A percentile compares a stretch with the other conserved stretches of the same genome.
phyloP scores from a whole-genome alignment of 2,329 filamentous ascomycete genomes.

The Aspergillus neotritici region DNA sequence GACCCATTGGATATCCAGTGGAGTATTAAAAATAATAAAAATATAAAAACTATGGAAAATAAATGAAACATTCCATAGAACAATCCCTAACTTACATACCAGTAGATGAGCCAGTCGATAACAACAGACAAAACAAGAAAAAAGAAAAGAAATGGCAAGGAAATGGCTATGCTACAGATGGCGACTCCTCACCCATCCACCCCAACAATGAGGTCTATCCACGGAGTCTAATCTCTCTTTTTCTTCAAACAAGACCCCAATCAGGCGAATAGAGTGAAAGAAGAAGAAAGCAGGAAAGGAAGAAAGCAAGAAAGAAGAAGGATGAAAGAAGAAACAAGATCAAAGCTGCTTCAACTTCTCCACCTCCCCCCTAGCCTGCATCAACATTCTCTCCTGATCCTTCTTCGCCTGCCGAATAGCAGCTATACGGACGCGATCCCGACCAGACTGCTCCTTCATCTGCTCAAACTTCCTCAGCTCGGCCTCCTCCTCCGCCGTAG shows the following conservation, averaged over 20 bases:
- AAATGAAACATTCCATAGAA: background rate
- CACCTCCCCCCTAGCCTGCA: slow-evolving; percentile 40
- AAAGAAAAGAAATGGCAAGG: slow-evolving; percentile 12
- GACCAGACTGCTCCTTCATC: slow-evolving; percentile 31
- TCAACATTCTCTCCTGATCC: slow-evolving; percentile 43
- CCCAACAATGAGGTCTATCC: slow-evolving; percentile 6
- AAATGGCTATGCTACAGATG: slow-evolving; percentile 21
- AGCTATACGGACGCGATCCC: slow-evolving; percentile 35
- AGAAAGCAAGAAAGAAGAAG: slow-evolving; percentile 2
- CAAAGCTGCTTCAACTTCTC: slow-evolving; percentile 36
- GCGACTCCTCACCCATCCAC: slow-evolving; percentile 9
- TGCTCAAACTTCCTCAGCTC: slow-evolving; percentile 33
- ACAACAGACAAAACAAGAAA: background rate
- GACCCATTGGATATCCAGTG: too few relatives aligned
- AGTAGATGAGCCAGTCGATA: background rate
- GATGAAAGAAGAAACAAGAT: slow-evolving; percentile 2
- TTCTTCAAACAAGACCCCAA: too few relatives aligned
- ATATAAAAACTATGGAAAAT: background rate
- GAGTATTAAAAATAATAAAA: too few relatives aligned
- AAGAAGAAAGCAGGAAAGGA: background rate
- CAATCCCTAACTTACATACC: slow-evolving; percentile 17
- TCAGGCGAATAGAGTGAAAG: slow-evolving; percentile 3
- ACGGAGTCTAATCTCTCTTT: too few relatives aligned
- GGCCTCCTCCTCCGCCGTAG: slow-evolving; percentile 30
- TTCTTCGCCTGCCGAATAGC: slow-evolving; percentile 39